Evolutionary conservation across 2,329 filamentous ascomycete species (phyloP).

Genomic region (Mollisia scopiformis): DNA sequence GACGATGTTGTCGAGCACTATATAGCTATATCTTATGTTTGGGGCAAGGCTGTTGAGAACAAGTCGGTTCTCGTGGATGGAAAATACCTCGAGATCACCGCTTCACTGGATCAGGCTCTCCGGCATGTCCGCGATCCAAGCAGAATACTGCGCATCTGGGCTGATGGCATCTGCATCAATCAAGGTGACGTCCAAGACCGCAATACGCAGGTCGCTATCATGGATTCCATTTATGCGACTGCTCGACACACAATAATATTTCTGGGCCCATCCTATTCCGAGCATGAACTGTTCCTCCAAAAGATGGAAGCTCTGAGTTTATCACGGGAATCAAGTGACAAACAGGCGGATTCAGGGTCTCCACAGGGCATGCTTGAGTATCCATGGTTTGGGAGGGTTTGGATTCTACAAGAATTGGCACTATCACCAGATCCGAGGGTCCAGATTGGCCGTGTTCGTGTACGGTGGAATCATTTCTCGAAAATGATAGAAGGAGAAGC

Average conservation of each 20-base stretch:
- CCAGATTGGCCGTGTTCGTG: neutral
- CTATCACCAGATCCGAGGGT: neutral
- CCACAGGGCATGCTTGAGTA: slow-evolving; percentile 29
- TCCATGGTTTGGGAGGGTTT: slow-evolving; percentile 40
- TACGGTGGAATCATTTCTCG: neutral
- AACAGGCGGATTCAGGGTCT: neutral
- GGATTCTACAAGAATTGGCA: neutral
- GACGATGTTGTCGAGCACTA: slow-evolving; percentile 15
- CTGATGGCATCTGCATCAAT: slow-evolving; percentile 21
- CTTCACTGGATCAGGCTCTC: slow-evolving; percentile 17
- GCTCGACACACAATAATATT: slow-evolving; percentile 16
- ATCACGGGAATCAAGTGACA: neutral
- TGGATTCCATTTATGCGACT: slow-evolving; percentile 12
- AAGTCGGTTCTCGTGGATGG: slow-evolving; percentile 7
- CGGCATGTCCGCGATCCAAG: slow-evolving; percentile 7
- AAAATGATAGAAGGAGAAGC: neutral
- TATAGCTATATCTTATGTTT: slow-evolving; percentile 19
- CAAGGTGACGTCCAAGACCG: slow-evolving; percentile 6
- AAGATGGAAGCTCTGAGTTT: neutral
- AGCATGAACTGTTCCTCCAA: neutral
- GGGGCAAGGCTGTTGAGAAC: slow-evolving; percentile 11
- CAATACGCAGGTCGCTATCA: slow-evolving; percentile 6
- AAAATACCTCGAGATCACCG: slow-evolving; percentile 10
- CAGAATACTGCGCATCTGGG: slow-evolving; percentile 11
- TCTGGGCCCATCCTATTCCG: slow-evolving; percentile 7